phyloP scores from a whole-genome alignment of 163 green algal genomes.

The Scenedesmus sp. region DNA sequence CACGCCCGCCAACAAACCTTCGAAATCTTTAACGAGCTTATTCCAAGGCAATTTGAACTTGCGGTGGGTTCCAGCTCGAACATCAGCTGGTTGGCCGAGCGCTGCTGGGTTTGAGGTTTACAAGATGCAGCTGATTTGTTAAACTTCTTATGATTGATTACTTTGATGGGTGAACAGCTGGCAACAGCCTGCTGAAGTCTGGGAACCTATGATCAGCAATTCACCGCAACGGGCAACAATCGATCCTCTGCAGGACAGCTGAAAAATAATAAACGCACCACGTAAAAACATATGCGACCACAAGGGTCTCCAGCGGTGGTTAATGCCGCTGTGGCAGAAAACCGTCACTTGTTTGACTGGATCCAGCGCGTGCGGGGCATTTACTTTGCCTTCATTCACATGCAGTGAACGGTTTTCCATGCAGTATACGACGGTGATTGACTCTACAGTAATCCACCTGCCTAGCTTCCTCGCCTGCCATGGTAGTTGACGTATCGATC shows the following conservation, averaged over 20 bases:
- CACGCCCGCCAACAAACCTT: neutral
- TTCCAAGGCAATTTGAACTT: too few species aligned
- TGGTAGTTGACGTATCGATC: neutral
- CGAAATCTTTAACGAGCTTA: neutral
- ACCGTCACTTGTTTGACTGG: neutral
- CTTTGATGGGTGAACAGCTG: too few species aligned
- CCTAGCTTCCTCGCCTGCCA: neutral
- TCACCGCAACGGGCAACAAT: neutral
- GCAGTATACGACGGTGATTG: neutral
- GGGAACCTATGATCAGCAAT: neutral
- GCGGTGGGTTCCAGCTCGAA: too few species aligned
- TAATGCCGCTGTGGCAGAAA: neutral
- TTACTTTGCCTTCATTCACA: neutral
- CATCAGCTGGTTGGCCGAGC: too few species aligned
- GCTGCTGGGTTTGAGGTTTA: too few species aligned
- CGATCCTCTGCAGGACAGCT: neutral
- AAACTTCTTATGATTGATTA: too few species aligned
- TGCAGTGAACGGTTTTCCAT: neutral
- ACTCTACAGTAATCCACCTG: neutral
- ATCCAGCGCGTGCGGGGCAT: neutral
- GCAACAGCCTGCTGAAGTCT: neutral
- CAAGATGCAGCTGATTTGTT: too few species aligned
- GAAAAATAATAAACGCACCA: neutral
- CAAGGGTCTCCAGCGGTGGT: neutral
- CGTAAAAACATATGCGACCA: neutral